These are phyloP conservation scores for Fusarium sp. DNA, from an alignment of 2,329 filamentous ascomycete genomes.

Conservation along the genomic window DNA sequence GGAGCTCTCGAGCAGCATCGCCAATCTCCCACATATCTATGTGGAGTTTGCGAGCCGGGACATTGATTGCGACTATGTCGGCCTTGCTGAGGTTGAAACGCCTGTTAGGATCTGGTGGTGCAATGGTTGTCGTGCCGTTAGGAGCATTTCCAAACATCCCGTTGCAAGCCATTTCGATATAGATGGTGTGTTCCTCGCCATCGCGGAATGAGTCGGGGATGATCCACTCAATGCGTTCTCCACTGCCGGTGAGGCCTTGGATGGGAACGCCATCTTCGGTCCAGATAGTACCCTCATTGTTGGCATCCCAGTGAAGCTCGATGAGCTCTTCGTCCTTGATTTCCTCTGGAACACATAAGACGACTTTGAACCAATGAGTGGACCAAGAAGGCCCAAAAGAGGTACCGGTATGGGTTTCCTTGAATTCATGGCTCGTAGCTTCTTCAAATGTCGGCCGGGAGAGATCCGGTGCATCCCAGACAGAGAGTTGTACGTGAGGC, in stretches of 20 bases:
- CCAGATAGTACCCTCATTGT: slow-evolving; percentile 96
- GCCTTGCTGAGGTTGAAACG: slow-evolving; percentile 82
- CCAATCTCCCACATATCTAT: slow-evolving; percentile 97
- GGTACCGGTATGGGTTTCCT: slow-evolving; percentile 78
- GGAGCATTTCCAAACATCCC: slow-evolving; percentile 96
- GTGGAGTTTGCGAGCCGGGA: slow-evolving; percentile 83
- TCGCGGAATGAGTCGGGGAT: slow-evolving; percentile 85
- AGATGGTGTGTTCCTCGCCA: slow-evolving; percentile 88
- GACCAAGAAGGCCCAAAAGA: slow-evolving; percentile 95
- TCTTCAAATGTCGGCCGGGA: slow-evolving; percentile 88
- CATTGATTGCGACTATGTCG: slow-evolving; percentile 89
- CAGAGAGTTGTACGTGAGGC: slow-evolving; percentile 84
- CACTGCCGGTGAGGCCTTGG: slow-evolving; percentile 91
- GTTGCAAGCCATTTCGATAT: slow-evolving; percentile 99
- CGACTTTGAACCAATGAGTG: slow-evolving; percentile 95
- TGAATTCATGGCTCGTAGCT: slow-evolving; percentile 80
- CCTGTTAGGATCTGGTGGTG: slow-evolving; percentile 87
- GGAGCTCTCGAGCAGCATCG: slow-evolving; percentile 93
- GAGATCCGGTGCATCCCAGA: slow-evolving; percentile 85
- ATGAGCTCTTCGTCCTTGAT: slow-evolving; percentile 82
- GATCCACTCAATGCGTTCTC: slow-evolving; percentile 92
- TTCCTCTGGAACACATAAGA: slow-evolving; percentile 80
- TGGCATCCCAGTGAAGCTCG: slow-evolving; percentile 97
- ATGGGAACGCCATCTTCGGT: slow-evolving; percentile 88
- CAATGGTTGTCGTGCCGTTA: slow-evolving; percentile 82